A percentile compares a stretch with the other conserved stretches of the same genome.
Conservation (phyloP, 768 basidiomycete genomes). For the Cystofilobasidium capitatum region DNA sequence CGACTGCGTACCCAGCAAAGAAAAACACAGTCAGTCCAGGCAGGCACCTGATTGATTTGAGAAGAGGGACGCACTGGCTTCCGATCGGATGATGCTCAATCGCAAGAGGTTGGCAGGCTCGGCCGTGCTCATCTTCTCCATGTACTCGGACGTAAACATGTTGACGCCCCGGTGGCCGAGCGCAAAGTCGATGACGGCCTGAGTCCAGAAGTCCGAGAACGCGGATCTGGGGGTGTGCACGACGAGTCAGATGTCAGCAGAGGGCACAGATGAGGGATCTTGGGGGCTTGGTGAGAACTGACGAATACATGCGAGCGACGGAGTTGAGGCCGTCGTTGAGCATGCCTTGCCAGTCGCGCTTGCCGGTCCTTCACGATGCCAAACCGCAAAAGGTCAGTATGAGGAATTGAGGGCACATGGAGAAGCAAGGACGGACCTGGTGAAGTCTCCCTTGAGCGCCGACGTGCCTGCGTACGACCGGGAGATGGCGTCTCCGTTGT, state of each 20-base stretch:
- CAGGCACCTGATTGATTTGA: neutral
- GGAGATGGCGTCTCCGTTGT: slow-evolving; percentile 93
- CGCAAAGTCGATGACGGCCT: slow-evolving; percentile 88
- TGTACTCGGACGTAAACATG: slow-evolving; percentile 66
- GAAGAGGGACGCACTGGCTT: slow-evolving; percentile 50
- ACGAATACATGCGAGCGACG: slow-evolving; percentile 53
- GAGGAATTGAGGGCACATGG: neutral
- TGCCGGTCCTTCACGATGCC: slow-evolving; percentile 63
- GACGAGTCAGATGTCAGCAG: slow-evolving; percentile 2
- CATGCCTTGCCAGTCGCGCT: slow-evolving; percentile 80
- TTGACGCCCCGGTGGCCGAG: slow-evolving; percentile 74
- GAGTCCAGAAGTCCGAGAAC: slow-evolving; percentile 86
- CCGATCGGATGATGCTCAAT: slow-evolving; percentile 76
- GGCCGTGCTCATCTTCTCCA: slow-evolving; percentile 75
- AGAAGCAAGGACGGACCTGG: slow-evolving; percentile 48
- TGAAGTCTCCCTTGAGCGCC: slow-evolving; percentile 75
- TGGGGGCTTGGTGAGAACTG: neutral
- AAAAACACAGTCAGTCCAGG: neutral
- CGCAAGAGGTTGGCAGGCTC: slow-evolving; percentile 84
- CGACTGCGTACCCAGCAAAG: slow-evolving; percentile 42
- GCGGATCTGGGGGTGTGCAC: slow-evolving; percentile 70
- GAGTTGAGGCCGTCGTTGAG: slow-evolving; percentile 95
- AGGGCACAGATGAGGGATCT: neutral
- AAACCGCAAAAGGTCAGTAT: neutral
- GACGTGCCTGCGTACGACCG: slow-evolving; percentile 80